A percentile compares a stretch with the other conserved stretches of the same genome.
Evolutionary conservation across 2,329 filamentous ascomycete genomes (phyloP).

Genomic region (Trichoderma atrobrunneum): DNA sequence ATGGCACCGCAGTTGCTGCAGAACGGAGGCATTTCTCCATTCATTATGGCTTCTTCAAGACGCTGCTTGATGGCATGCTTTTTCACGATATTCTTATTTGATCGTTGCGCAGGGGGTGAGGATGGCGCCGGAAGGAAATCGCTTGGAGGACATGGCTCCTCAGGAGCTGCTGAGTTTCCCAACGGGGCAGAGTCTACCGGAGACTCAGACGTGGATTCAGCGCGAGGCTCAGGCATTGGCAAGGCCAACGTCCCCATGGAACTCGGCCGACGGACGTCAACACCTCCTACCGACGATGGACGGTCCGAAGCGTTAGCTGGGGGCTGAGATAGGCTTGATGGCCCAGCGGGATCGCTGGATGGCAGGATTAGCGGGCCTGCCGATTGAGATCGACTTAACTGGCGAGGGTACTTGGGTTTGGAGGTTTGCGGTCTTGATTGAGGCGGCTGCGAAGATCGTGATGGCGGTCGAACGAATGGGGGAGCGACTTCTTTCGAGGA

Average conservation of each 20-base stretch:
- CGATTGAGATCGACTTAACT: conserved; percentile 37
- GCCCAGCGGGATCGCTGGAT: conserved; percentile 51
- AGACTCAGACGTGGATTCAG: conserved; percentile 13
- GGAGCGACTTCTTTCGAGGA: conserved; percentile 9
- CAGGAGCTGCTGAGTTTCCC: conserved; percentile 30
- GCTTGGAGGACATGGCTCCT: conserved; percentile 43
- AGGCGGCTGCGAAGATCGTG: conserved; percentile 4
- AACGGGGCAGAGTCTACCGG: background rate
- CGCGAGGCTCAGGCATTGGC: conserved; percentile 38
- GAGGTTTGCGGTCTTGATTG: conserved; percentile 6
- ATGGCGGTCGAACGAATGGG: background rate
- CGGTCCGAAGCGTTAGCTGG: conserved; percentile 21
- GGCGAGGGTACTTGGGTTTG: conserved; percentile 26
- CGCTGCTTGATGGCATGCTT: conserved; percentile 61
- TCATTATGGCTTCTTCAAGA: conserved; percentile 63
- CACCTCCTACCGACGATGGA: conserved; percentile 32
- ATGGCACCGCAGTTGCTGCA: conserved; percentile 94
- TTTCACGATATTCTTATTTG: conserved; percentile 63
- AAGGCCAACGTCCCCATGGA: conserved; percentile 35
- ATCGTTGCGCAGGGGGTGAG: conserved; percentile 45
- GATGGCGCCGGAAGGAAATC: conserved; percentile 40
- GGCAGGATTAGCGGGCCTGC: conserved; percentile 38
- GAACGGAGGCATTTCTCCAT: conserved; percentile 81
- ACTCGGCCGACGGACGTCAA: conserved; percentile 39
- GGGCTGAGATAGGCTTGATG: conserved; percentile 39